These are phyloP conservation scores for Tuber borchii DNA, from an alignment of 495 filamentous ascomycete genomes.

Conservation along the genomic window DNA sequence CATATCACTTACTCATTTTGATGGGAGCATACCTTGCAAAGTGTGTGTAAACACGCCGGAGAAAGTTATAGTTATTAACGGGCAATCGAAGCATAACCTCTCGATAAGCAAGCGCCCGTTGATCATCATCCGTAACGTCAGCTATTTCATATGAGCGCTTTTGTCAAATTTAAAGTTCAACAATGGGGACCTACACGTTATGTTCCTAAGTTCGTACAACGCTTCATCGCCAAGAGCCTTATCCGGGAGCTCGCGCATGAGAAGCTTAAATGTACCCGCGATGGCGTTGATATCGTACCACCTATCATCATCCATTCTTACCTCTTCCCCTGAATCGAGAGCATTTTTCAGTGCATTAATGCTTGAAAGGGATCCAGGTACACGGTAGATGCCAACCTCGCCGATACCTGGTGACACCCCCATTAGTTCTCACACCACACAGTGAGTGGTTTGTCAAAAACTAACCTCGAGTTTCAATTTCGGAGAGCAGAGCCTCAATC, in stretches of 20 bases:
- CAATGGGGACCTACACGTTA: slow-evolving; percentile 29
- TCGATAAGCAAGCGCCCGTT: slow-evolving; percentile 34
- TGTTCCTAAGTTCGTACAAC: slow-evolving; percentile 35
- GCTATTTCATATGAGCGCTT: slow-evolving; percentile 26
- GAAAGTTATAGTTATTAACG: slow-evolving; percentile 39
- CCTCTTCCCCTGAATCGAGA: slow-evolving; percentile 41
- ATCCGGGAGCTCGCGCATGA: slow-evolving; percentile 43
- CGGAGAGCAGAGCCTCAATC: slow-evolving; percentile 39
- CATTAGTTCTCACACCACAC: slow-evolving; percentile 9
- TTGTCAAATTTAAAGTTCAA: neutral
- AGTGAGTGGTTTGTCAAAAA: neutral
- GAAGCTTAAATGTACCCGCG: slow-evolving; percentile 42
- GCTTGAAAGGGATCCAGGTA: slow-evolving; percentile 42
- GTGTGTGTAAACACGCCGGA: slow-evolving; percentile 42
- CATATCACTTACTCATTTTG: neutral
- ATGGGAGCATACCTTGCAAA: slow-evolving; percentile 31
- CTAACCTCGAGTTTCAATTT: slow-evolving; percentile 42
- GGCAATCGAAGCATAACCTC: slow-evolving; percentile 39
- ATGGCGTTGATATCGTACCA: slow-evolving; percentile 44
- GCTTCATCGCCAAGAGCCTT: slow-evolving; percentile 34
- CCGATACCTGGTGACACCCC: slow-evolving; percentile 28
- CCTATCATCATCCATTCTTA: slow-evolving; percentile 42
- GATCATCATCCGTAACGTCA: slow-evolving; percentile 40
- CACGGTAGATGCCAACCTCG: slow-evolving; percentile 42
- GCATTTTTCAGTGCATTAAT: slow-evolving; percentile 41